Evolutionary conservation across 805 yeast species (phyloP), one percentile per base, ranked within the genome.

Genomic region (Sungouiella blattae): DNA sequence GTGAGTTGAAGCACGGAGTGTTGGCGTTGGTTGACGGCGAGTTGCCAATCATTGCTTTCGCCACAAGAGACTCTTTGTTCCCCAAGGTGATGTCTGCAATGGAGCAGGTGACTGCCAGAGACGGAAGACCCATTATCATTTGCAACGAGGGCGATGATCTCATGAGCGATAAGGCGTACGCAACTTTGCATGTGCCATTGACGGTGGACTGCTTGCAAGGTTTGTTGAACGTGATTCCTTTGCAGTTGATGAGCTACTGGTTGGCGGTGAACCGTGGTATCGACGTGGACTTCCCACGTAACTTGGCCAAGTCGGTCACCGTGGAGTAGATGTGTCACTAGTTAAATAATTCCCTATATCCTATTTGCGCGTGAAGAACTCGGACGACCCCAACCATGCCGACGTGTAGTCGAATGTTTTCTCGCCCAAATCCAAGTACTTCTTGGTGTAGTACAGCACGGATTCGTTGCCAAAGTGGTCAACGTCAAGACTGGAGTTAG

Each of bases 141-240:
- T 83, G 94, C 65, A 88, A 87, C 57, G 80, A 77, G 53, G 87
- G 87, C 53, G 91, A 87, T 50, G 76, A 74, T 25, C 74, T 79
- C 29, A 67, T 83, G 56, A 65, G 67, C 40, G 75, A 75, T 27
- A 74, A 78, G 49, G 73, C 76, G 8, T 69, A 77, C 53, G 84
- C 83, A 16, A 78, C 84, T 24, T 72, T 93, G 52, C 93, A 88
- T 58, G 96, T 93, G 37, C 99, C 99, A 36, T 78, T 77, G 50
- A 87, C 98, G 5, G 96, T 89, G 40, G 99, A 93, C 62, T 93
- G 99, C 69, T 74, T 93, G 62, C 99, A 93, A 72, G 99, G 99
- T 30, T 71, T 93, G 54, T 71, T 93, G 57, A 93, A 91, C 57
- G 94, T 93, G 46, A 78, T 93, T 52, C 98, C 98, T 37, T 64